A percentile compares a stretch with the other conserved stretches of the same genome.
These are phyloP conservation scores for Erigeron philadelphicus DNA, from an alignment of 140 eudicot genomes.

Conservation along the genomic window DNA sequence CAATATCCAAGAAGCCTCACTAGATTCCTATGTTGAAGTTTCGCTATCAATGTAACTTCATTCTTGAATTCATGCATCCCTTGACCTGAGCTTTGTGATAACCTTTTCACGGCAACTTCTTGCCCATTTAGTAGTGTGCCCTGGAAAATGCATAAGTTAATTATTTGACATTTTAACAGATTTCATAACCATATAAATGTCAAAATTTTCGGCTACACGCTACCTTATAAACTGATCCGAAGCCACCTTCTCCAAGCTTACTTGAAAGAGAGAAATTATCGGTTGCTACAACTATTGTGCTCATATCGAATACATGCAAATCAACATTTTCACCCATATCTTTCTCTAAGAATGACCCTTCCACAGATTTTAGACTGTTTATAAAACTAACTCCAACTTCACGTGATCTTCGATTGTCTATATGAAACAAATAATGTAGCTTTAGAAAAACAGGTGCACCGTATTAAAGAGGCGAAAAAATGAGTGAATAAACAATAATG, in stretches of 20 bases:
- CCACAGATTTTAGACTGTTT: constrained; percentile 1
- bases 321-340: constrained; percentile 32
- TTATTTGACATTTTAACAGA: neutral
- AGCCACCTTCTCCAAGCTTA: constrained; percentile 73
- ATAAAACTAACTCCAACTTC: neutral
- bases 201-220: neutral
- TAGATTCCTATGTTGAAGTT: neutral
- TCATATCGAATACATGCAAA: constrained; percentile 31
- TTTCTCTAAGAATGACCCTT: constrained; percentile 14
- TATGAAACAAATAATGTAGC: neutral
- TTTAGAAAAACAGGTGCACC: neutral
- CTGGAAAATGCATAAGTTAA: constrained; percentile 20
- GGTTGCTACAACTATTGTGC: constrained; percentile 45
- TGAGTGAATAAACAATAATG: no score
- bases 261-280: constrained; percentile 31
- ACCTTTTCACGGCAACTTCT: constrained; percentile 56
- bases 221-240: constrained; percentile 71
- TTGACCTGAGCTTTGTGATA: constrained; percentile 49
- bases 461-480: no score
- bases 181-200: neutral
- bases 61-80: constrained; percentile 49
- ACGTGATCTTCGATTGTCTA: constrained; percentile 11
- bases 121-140: constrained; percentile 43
- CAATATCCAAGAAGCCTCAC: neutral
- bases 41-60: neutral